These are phyloP conservation scores for Gentiana macrophylla DNA, from an alignment of 257 asterid genomes.

Conservation along the genomic window DNA sequence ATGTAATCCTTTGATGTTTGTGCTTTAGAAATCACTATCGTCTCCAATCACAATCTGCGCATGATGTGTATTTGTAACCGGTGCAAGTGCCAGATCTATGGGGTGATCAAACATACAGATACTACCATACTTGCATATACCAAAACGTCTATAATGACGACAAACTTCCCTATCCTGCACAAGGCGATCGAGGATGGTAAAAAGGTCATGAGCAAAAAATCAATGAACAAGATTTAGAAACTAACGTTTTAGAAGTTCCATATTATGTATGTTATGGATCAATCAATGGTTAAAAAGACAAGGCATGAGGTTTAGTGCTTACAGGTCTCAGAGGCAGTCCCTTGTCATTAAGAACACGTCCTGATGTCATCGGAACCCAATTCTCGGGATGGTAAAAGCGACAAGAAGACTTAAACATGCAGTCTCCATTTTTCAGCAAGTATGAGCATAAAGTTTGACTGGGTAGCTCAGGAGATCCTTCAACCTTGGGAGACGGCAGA, in stretches of 20 bases:
- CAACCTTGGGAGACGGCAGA: constrained; percentile 3
- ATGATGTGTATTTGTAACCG: constrained; percentile 7
- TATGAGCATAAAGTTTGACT: constrained; percentile 35
- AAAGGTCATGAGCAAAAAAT: constrained; percentile 1
- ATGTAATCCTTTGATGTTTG: background rate
- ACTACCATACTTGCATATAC: constrained; percentile 26
- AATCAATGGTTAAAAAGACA: constrained; percentile 4
- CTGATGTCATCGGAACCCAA: constrained; percentile 8
- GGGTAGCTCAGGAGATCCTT: constrained; percentile 43
- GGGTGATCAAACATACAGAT: constrained; percentile 32
- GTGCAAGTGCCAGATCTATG: background rate
- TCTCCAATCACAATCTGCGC: background rate
- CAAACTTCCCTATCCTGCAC: constrained; percentile 26
- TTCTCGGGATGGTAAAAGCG: constrained; percentile 39
- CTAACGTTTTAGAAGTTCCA: too few species aligned
- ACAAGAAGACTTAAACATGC: constrained; percentile 30
- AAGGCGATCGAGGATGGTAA: background rate
- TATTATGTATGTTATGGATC: too few species aligned
- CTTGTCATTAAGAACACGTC: constrained; percentile 25
- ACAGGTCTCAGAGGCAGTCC: constrained; percentile 55
- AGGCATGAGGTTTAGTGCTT: constrained; percentile 17
- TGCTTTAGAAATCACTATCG: constrained; percentile 3
- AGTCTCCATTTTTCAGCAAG: constrained; percentile 39
- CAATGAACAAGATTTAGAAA: too few species aligned
- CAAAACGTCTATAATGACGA: constrained; percentile 20